Evolutionary conservation across 1,284 basidiomycete genomes (phyloP).

Genomic region (Pterulicium gracile): DNA sequence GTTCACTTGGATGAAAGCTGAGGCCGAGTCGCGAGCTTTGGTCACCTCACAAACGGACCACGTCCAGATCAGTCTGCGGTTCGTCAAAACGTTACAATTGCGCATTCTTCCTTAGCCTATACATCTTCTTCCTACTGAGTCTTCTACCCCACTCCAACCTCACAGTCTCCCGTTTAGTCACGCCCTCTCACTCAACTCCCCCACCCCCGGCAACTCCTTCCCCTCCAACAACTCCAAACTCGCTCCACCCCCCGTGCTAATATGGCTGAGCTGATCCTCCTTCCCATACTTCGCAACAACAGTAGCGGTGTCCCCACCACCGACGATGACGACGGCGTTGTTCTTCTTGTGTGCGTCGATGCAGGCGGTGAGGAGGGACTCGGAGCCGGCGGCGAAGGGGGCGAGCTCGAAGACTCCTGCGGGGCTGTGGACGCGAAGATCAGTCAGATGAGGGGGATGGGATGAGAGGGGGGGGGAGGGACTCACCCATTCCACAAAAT

Average conservation of each 20-base stretch:
- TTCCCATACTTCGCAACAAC: constrained; percentile 74
- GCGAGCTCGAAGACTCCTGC: constrained; percentile 98
- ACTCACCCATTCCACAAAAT: constrained; percentile 95
- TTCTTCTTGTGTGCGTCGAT: constrained; percentile 74
- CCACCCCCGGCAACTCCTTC: constrained; percentile 48
- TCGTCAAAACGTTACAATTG: no score
- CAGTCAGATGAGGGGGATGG: constrained; percentile 4
- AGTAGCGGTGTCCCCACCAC: constrained; percentile 90
- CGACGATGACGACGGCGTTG: constrained; percentile 89
- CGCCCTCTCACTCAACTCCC: not conserved
- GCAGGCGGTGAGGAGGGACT: constrained; percentile 77
- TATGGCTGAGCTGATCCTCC: constrained; percentile 90
- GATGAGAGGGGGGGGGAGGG: constrained; percentile 5
- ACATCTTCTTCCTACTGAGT: no score
- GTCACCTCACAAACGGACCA: no score
- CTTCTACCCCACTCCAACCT: no score
- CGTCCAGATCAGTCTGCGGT: no score
- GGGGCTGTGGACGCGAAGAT: constrained; percentile 39
- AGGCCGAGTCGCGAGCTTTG: no score
- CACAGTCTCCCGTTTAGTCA: not conserved
- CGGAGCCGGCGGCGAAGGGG: constrained; percentile 82
- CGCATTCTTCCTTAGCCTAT: no score
- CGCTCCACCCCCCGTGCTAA: constrained; percentile 95
- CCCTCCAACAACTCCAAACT: constrained; percentile 94
- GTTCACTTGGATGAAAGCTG: no score